These are phyloP conservation scores for Iris macrosiphon DNA, from an alignment of 106 monocot species.

Conservation along the genomic window DNA sequence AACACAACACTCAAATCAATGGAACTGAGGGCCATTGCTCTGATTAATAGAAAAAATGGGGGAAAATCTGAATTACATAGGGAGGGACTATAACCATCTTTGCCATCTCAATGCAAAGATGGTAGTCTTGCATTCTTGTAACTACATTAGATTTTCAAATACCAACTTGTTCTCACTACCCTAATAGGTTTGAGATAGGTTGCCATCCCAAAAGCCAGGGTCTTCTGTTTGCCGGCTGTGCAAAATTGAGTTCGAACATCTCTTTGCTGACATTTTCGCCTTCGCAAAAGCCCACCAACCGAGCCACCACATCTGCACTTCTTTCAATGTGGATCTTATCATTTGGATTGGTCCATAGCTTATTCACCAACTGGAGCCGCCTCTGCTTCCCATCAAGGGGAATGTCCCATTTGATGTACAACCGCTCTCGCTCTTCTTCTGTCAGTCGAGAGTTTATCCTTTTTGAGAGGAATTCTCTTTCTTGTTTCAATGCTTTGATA, in stretches of 20 bases:
- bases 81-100: too few relatives aligned
- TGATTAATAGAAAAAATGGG: too few relatives aligned
- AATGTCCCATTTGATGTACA: slow-evolving; percentile 72
- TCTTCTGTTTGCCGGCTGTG: slow-evolving; percentile 64
- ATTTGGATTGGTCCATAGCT: slow-evolving; percentile 79
- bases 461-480: slow-evolving; percentile 78
- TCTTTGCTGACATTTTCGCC: slow-evolving; percentile 78
- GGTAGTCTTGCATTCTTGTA: too few relatives aligned
- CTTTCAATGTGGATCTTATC: slow-evolving; percentile 63
- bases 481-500: slow-evolving; percentile 65
- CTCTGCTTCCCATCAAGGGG: slow-evolving; percentile 88
- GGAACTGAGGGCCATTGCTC: too few relatives aligned
- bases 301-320: slow-evolving; percentile 89
- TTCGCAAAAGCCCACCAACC: slow-evolving; percentile 85
- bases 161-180: slow-evolving; percentile 25
- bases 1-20: too few relatives aligned
- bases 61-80: too few relatives aligned
- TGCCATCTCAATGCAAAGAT: too few relatives aligned
- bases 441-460: slow-evolving; percentile 68
- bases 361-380: slow-evolving; percentile 76
- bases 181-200: slow-evolving; percentile 66
- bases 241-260: slow-evolving; percentile 95
- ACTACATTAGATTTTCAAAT: too few relatives aligned
- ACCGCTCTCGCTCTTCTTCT: slow-evolving; percentile 66
- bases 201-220: slow-evolving; percentile 89